phyloP scores from a whole-genome alignment of 208 protist genomes.

The Strigomonas galati region DNA sequence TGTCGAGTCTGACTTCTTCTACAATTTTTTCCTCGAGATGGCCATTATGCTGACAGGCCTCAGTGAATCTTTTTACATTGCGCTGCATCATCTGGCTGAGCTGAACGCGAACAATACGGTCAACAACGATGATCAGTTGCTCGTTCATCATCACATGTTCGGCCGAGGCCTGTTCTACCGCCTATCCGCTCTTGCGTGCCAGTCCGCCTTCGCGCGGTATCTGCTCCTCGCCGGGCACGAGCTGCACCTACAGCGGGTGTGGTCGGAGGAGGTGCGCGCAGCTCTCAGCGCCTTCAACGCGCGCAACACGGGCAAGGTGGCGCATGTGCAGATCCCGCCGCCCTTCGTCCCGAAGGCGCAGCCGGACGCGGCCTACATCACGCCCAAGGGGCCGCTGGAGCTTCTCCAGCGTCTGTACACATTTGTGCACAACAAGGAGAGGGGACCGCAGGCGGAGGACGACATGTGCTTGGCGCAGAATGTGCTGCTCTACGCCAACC shows the following conservation, averaged over 20 bases:
- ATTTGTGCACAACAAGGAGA: background rate
- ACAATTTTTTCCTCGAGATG: background rate
- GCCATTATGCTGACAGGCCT: too few species aligned
- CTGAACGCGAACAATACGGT: background rate
- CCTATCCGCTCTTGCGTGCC: conserved; percentile 2
- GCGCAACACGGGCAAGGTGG: conserved; percentile 16
- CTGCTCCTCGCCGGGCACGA: background rate
- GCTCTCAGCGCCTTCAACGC: too few species aligned
- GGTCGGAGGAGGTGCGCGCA: background rate
- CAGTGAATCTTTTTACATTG: conserved; percentile 1
- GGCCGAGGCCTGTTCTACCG: background rate
- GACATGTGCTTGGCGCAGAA: too few species aligned
- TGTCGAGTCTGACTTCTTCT: background rate
- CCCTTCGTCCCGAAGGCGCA: conserved; percentile 24
- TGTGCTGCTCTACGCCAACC: conserved; percentile 11
- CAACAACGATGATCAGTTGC: too few species aligned
- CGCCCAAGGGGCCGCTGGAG: conserved; percentile 24
- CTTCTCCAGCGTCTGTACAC: conserved; percentile 37
- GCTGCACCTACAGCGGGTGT: background rate
- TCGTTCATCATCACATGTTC: conserved; percentile 9
- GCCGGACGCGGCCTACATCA: conserved; percentile 47
- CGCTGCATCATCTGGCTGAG: background rate
- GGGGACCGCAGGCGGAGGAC: background rate
- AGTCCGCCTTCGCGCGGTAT: background rate
- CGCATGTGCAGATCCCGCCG: conserved; percentile 22